Evolutionary conservation across 305 asterid genomes (phyloP).

Genomic region (Solanum hybrid): DNA sequence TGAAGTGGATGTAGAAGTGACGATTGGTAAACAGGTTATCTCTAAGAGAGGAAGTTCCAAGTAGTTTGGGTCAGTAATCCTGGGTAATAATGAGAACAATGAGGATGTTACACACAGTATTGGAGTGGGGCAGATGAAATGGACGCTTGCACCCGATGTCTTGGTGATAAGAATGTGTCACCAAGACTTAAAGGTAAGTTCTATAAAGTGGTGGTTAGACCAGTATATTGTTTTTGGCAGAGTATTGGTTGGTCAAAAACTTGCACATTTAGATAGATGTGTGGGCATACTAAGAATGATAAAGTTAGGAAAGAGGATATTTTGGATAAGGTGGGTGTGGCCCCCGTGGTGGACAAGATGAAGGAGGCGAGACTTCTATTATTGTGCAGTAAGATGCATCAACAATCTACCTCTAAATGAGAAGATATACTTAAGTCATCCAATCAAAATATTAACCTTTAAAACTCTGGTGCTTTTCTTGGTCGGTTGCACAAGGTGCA

Average conservation of each 20-base stretch:
- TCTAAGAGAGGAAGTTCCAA: neutral
- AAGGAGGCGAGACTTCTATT: neutral
- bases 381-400: neutral
- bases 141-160: neutral
- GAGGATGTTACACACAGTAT: neutral
- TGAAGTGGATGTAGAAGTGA: neutral
- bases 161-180: neutral
- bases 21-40: neutral
- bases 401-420: neutral
- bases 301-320: neutral
- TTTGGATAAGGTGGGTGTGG: neutral
- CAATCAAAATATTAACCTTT: neutral
- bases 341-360: neutral
- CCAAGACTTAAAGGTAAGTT: neutral
- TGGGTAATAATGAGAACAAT: neutral
- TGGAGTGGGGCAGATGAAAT: neutral
- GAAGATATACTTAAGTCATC: neutral
- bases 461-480: neutral
- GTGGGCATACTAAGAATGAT: neutral
- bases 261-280: neutral
- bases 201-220: neutral
- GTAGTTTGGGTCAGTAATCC: neutral
- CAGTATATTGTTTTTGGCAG: neutral
- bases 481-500: neutral
- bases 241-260: neutral